Conservation (phyloP, 139 green algal genomes). For the Yamagishiella unicocca region DNA sequence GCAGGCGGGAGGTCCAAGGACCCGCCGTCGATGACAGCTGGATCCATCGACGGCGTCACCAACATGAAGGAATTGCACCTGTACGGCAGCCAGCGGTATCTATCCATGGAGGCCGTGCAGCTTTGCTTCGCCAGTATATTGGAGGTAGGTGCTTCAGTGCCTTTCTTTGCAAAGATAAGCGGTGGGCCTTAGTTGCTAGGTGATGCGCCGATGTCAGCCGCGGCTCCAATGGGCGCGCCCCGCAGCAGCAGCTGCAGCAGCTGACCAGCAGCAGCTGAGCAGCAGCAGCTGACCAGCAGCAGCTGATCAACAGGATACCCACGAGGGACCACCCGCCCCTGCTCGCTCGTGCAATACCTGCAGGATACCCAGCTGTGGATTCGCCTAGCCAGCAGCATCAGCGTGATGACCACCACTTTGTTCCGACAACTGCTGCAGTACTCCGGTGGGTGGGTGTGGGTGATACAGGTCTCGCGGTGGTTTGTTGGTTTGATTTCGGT, state of each 20-base stretch:
- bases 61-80: not conserved
- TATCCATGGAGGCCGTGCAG: conserved; percentile 9
- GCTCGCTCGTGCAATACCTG: not conserved
- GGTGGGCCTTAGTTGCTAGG: too few species aligned
- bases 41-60: not conserved
- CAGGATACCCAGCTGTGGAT: conserved; percentile 2
- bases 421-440: conserved; percentile 29
- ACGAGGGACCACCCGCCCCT: not conserved
- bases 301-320: too few species aligned
- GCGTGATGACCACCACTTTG: not conserved
- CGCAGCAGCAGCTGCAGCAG: too few species aligned
- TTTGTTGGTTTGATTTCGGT: too few species aligned
- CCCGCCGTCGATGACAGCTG: not conserved
- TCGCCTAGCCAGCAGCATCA: not conserved
- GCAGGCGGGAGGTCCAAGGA: not conserved
- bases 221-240: too few species aligned
- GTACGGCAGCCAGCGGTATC: not conserved
- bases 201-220: too few species aligned
- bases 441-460: not conserved
- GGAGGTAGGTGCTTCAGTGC: not conserved
- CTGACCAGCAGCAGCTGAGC: too few species aligned
- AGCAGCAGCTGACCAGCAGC: too few species aligned
- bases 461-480: too few species aligned
- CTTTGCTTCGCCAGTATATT: not conserved
- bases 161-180: too few species aligned